phyloP scores from a whole-genome alignment of 2,329 filamentous ascomycete genomes.

The Nemania serpens region DNA sequence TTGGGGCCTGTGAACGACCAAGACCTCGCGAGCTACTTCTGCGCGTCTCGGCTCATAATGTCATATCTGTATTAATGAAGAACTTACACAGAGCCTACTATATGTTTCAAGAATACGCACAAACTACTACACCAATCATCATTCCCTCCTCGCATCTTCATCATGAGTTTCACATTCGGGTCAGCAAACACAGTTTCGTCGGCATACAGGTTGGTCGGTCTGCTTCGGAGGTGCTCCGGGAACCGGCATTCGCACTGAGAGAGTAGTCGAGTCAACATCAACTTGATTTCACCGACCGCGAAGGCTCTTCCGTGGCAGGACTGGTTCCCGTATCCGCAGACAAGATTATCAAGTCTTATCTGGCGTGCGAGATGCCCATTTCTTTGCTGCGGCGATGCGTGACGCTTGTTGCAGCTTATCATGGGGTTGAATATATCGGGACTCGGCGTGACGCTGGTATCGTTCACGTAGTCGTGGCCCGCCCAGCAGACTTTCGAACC shows the following conservation, averaged over 20 bases:
- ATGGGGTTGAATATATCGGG: slow-evolving; percentile 27
- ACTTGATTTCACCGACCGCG: slow-evolving; percentile 23
- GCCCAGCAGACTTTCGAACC: slow-evolving; percentile 20
- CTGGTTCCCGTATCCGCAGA: slow-evolving; percentile 25
- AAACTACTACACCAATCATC: too few relatives aligned
- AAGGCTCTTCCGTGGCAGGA: slow-evolving; percentile 24
- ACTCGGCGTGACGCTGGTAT: slow-evolving; percentile 15
- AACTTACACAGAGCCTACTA: too few relatives aligned
- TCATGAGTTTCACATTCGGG: slow-evolving; percentile 16
- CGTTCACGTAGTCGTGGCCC: slow-evolving; percentile 12
- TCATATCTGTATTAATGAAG: too few relatives aligned
- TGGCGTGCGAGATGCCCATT: slow-evolving; percentile 15
- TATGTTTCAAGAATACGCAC: too few relatives aligned
- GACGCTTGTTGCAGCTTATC: slow-evolving; percentile 23
- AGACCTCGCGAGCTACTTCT: too few relatives aligned
- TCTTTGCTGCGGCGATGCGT: slow-evolving; percentile 9
- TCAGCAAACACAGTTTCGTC: slow-evolving; percentile 22
- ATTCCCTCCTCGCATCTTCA: background rate
- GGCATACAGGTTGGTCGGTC: background rate
- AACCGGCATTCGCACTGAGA: slow-evolving; percentile 10
- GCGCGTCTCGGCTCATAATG: too few relatives aligned
- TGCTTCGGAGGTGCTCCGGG: background rate
- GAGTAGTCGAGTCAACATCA: slow-evolving; percentile 20
- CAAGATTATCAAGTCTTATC: slow-evolving; percentile 18
- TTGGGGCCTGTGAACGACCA: too few relatives aligned